Conservation (phyloP, 306 rosid genomes). For the Cicer chorassanicum region DNA sequence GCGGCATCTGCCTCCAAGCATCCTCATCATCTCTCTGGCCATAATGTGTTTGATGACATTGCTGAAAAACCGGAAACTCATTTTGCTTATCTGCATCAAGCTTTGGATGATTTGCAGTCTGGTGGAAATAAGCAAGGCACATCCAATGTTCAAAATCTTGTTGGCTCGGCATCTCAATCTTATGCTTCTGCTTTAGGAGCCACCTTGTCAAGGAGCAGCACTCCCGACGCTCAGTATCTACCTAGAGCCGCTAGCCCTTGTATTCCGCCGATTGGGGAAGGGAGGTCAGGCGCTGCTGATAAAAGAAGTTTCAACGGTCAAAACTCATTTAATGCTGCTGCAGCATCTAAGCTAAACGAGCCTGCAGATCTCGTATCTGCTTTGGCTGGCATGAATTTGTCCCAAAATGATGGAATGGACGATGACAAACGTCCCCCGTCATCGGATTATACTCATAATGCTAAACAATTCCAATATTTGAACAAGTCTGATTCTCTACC, state of each 20-base stretch:
- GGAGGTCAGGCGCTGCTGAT: conserved; percentile 64
- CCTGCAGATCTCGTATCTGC: conserved; percentile 76
- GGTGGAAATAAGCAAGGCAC: conserved; percentile 66
- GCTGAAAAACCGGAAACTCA: conserved; percentile 63
- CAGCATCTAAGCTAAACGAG: conserved; percentile 66
- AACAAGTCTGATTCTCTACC: conserved; percentile 68
- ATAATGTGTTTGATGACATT: conserved; percentile 71
- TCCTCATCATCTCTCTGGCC: conserved; percentile 71
- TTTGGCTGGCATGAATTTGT: conserved; percentile 74
- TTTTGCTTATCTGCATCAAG: conserved; percentile 61
- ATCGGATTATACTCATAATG: conserved; percentile 46
- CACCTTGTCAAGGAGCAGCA: conserved; percentile 84
- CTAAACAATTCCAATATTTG: conserved; percentile 57
- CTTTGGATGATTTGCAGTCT: conserved; percentile 62
- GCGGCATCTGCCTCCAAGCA: conserved; percentile 63
- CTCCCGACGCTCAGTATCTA: conserved; percentile 87
- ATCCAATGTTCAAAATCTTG: conserved; percentile 63
- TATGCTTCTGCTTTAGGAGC: conserved; percentile 90
- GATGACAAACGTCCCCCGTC: conserved; percentile 63
- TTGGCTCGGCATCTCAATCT: conserved; percentile 67
- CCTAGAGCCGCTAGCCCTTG: conserved; percentile 96
- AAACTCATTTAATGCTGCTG: conserved; percentile 64
- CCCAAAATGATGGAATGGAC: conserved; percentile 61
- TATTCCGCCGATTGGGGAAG: conserved; percentile 90
- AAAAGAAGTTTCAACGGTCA: conserved; percentile 69